Evolutionary conservation across 2,329 filamentous ascomycete genomes (phyloP).

Genomic region (Sclerotinia minor): DNA sequence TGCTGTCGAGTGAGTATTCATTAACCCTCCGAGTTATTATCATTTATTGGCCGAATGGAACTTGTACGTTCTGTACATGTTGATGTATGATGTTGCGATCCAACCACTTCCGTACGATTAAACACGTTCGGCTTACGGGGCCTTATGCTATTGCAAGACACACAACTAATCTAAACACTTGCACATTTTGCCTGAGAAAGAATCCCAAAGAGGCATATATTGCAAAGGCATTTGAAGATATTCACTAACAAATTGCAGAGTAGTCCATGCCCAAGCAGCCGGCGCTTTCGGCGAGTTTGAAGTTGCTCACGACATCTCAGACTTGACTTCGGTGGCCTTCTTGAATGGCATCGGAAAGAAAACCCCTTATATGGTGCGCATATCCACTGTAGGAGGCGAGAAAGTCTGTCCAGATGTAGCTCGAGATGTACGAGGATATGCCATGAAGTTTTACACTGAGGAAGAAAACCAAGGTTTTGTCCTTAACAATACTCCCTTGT

Average conservation of each 20-base stretch:
- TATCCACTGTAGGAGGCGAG: conserved; percentile 51
- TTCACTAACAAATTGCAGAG: not conserved
- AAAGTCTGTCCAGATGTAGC: conserved; percentile 47
- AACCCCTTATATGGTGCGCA: conserved; percentile 60
- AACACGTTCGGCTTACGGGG: conserved; percentile 42
- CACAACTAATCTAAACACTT: conserved; percentile 63
- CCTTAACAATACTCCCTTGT: conserved; percentile 51
- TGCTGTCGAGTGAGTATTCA: not conserved
- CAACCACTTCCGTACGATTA: conserved; percentile 26
- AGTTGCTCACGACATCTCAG: conserved; percentile 57
- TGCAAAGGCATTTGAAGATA: rapidly evolving
- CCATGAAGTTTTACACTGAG: conserved; percentile 52
- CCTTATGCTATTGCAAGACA: conserved; percentile 62
- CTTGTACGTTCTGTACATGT: not conserved
- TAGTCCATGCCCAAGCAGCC: conserved; percentile 61
- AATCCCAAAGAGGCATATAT: conserved; percentile 46
- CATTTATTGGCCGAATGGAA: not conserved
- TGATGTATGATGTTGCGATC: conserved; percentile 10
- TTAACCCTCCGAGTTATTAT: not conserved
- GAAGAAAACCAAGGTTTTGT: conserved; percentile 49
- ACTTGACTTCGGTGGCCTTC: conserved; percentile 57
- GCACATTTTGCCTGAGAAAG: conserved; percentile 54
- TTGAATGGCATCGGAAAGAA: conserved; percentile 59
- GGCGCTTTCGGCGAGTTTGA: conserved; percentile 52
- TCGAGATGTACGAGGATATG: conserved; percentile 50